Evolutionary conservation across 805 yeast genomes (phyloP).

Genomic region (Candida silvicultrix): DNA sequence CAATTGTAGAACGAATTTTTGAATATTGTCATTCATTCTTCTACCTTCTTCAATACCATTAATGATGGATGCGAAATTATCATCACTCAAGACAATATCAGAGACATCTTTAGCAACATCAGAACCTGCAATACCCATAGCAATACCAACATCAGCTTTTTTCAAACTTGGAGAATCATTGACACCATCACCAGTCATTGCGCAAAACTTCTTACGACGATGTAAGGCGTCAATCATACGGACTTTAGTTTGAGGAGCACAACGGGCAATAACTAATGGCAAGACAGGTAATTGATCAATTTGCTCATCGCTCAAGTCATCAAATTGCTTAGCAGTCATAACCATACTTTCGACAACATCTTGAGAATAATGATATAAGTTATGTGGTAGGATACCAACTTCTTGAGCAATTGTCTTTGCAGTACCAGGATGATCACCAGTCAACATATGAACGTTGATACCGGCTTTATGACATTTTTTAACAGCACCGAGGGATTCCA

Average conservation of each 20-base stretch:
- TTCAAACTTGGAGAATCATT: slow-evolving; percentile 76
- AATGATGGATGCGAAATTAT: slow-evolving; percentile 73
- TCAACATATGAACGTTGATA: slow-evolving; percentile 73
- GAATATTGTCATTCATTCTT: slow-evolving; percentile 72
- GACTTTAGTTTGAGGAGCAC: slow-evolving; percentile 80
- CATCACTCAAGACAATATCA: slow-evolving; percentile 70
- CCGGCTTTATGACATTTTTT: slow-evolving; percentile 68
- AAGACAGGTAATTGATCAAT: slow-evolving; percentile 59
- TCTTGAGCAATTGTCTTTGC: slow-evolving; percentile 77
- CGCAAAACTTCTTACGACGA: slow-evolving; percentile 56
- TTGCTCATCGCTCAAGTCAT: slow-evolving; percentile 50
- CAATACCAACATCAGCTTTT: slow-evolving; percentile 75
- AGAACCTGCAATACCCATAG: slow-evolving; percentile 77
- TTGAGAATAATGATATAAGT: slow-evolving; percentile 47
- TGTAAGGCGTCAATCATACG: slow-evolving; percentile 74
- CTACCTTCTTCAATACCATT: slow-evolving; percentile 79
- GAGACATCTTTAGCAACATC: slow-evolving; percentile 85
- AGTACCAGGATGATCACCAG: slow-evolving; percentile 78
- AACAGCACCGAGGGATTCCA: slow-evolving; percentile 61
- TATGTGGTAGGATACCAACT: slow-evolving; percentile 66
- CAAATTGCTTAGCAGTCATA: slow-evolving; percentile 72
- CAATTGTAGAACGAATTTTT: slow-evolving; percentile 69
- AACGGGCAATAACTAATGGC: slow-evolving; percentile 75
- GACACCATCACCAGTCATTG: slow-evolving; percentile 85
- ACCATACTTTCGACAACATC: slow-evolving; percentile 61